A percentile compares a stretch with the other conserved stretches of the same genome.
These are phyloP conservation scores for Lagenidium sp. DNA, from an alignment of 352 stramenopile species.

Conservation along the genomic window DNA sequence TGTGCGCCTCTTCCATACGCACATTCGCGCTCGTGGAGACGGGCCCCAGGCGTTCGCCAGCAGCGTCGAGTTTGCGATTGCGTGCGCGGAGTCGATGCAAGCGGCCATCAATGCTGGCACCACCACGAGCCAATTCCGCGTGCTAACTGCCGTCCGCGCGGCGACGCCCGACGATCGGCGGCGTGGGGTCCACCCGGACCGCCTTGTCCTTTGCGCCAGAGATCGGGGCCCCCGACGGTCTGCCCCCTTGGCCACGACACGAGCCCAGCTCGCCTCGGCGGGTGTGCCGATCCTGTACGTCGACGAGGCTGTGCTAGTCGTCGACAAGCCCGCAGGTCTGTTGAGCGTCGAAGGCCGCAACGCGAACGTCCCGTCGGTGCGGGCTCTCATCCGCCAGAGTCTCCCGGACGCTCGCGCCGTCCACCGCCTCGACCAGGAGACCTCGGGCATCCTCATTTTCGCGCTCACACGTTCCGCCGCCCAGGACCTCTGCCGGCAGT, in stretches of 20 bases:
- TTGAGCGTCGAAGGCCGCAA: constrained; percentile 49
- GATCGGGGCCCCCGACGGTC: constrained; percentile 30
- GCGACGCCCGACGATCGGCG: not conserved
- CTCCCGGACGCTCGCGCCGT: constrained; percentile 59
- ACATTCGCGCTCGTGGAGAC: not conserved
- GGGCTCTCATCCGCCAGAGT: constrained; percentile 26
- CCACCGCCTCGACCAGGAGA: constrained; percentile 72
- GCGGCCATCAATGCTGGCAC: too few species aligned
- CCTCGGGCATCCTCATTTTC: constrained; percentile 62
- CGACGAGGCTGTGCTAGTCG: constrained; percentile 42
- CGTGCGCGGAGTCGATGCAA: constrained; percentile 20
- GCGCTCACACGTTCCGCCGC: constrained; percentile 45
- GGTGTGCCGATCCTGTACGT: constrained; percentile 33
- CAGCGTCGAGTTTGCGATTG: constrained; percentile 11
- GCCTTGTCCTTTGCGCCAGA: constrained; percentile 33
- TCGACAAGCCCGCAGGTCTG: constrained; percentile 50
- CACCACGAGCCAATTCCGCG: too few species aligned
- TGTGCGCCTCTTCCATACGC: constrained; percentile 11
- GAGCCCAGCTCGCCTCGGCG: constrained; percentile 2
- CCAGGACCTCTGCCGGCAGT: constrained; percentile 57
- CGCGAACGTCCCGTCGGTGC: constrained; percentile 26
- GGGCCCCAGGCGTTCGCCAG: not conserved
- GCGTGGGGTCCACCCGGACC: constrained; percentile 19
- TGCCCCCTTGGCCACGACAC: not conserved
- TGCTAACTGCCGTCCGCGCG: constrained; percentile 6